These are phyloP conservation scores for Phialocephala sp. DNA, from an alignment of 2,329 filamentous ascomycete genomes.

Conservation along the genomic window DNA sequence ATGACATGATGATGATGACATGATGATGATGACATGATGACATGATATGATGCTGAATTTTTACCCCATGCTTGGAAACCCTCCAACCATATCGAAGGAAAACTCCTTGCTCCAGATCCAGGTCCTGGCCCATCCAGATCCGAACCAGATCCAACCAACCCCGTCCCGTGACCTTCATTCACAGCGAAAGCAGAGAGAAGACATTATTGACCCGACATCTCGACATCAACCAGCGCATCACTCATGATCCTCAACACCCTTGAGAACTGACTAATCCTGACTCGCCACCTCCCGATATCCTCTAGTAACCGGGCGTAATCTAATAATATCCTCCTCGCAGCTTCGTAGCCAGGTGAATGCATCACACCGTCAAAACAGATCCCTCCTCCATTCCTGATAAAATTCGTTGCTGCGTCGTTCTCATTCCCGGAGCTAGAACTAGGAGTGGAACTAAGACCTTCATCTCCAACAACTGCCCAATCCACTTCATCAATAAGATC, in stretches of 20 bases:
- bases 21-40: no score
- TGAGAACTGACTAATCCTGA: constrained; percentile 51
- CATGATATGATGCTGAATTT: no score
- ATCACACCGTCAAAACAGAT: constrained; percentile 54
- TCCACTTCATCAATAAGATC: constrained; percentile 56
- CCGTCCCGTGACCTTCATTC: not conserved
- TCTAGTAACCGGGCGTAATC: constrained; percentile 59
- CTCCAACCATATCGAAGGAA: not conserved
- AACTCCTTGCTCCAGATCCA: not conserved
- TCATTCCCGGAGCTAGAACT: not conserved
- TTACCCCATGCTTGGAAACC: no score
- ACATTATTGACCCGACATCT: constrained; percentile 26
- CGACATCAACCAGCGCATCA: constrained; percentile 50
- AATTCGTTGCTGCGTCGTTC: constrained; percentile 46
- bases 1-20: no score
- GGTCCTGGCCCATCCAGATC: not conserved
- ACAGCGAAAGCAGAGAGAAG: not conserved
- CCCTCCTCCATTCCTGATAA: constrained; percentile 55
- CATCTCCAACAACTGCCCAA: constrained; percentile 52
- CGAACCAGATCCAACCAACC: not conserved
- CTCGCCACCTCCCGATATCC: constrained; percentile 56
- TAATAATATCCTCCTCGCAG: constrained; percentile 55
- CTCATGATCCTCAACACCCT: constrained; percentile 61
- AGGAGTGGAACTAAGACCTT: constrained; percentile 45
- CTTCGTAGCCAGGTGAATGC: constrained; percentile 55